Percentiles rank a stretch among this genome's conserved stretches.
Evolutionary conservation across 371 early-diverging fungal species (phyloP).

Genomic region (Saksenaea oblongispora): DNA sequence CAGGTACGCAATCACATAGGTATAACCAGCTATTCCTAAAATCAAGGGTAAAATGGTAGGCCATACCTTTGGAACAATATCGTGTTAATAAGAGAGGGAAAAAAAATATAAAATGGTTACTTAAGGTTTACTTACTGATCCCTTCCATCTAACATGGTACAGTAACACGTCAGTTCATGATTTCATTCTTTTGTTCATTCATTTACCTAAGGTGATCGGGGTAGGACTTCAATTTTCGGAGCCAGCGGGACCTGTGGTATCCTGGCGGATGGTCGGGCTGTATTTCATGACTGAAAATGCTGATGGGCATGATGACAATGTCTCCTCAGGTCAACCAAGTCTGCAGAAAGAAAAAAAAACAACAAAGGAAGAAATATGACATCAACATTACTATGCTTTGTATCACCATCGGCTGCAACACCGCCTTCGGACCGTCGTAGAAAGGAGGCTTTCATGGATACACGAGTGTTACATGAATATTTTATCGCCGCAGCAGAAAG

Average conservation of each 20-base stretch:
- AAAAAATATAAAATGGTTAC: too few species aligned
- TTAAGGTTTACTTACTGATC: slow-evolving; percentile 37
- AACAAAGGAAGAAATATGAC: background rate
- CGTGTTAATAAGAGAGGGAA: background rate
- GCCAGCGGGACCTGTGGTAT: slow-evolving; percentile 18
- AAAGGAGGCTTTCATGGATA: background rate
- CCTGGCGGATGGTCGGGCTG: slow-evolving; percentile 15
- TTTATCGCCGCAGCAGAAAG: too few species aligned
- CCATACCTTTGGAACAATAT: slow-evolving; percentile 22
- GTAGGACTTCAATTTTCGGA: slow-evolving; percentile 16
- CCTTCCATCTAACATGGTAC: slow-evolving; percentile 21
- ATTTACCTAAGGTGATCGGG: slow-evolving; percentile 36
- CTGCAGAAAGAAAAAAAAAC: background rate
- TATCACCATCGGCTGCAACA: slow-evolving; percentile 6
- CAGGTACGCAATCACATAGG: slow-evolving; percentile 27
- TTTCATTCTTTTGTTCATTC: background rate
- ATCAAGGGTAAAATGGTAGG: slow-evolving; percentile 37
- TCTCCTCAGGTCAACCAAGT: background rate
- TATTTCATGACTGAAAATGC: background rate
- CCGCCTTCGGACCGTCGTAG: slow-evolving; percentile 4
- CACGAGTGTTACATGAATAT: background rate
- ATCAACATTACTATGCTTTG: background rate
- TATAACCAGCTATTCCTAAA: slow-evolving; percentile 27
- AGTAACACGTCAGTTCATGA: background rate
- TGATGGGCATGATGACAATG: background rate